Conservation (phyloP, 306 rosid species). For the Sicyos edulis region DNA sequence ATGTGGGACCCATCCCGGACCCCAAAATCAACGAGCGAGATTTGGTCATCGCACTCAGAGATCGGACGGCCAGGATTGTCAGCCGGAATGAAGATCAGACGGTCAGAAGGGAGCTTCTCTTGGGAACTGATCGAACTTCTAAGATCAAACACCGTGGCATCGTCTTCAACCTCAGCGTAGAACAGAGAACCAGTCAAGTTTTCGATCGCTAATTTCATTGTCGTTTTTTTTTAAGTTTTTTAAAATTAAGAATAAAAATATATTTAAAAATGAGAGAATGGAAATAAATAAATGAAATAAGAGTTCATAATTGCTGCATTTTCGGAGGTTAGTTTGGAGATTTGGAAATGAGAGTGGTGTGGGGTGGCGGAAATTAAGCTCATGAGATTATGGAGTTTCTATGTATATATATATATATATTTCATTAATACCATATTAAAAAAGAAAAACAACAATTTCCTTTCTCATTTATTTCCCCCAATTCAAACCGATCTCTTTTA, state of each 20-base stretch:
- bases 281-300: too few relatives aligned
- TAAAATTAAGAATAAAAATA: too few relatives aligned
- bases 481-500: too few relatives aligned
- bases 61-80: constrained; percentile 15
- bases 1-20: constrained; percentile 52
- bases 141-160: constrained; percentile 37
- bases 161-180: constrained; percentile 24
- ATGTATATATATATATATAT: too few relatives aligned
- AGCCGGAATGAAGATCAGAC: constrained; percentile 38
- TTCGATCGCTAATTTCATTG: constrained; percentile 33
- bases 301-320: constrained; percentile 5
- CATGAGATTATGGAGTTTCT: not conserved
- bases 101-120: constrained; percentile 43
- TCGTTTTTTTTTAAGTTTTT: too few relatives aligned
- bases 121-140: constrained; percentile 34
- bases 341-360: constrained; percentile 2
- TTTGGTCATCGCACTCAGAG: too few relatives aligned
- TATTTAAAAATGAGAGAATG: too few relatives aligned
- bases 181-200: constrained; percentile 39
- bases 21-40: constrained; percentile 43
- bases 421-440: too few relatives aligned
- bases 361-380: not conserved
- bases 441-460: too few relatives aligned
- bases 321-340: constrained; percentile 13
- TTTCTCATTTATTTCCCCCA: too few relatives aligned